Evolutionary conservation across 2,329 filamentous ascomycete genomes (phyloP).

Genomic region (Aspergillus sp.): DNA sequence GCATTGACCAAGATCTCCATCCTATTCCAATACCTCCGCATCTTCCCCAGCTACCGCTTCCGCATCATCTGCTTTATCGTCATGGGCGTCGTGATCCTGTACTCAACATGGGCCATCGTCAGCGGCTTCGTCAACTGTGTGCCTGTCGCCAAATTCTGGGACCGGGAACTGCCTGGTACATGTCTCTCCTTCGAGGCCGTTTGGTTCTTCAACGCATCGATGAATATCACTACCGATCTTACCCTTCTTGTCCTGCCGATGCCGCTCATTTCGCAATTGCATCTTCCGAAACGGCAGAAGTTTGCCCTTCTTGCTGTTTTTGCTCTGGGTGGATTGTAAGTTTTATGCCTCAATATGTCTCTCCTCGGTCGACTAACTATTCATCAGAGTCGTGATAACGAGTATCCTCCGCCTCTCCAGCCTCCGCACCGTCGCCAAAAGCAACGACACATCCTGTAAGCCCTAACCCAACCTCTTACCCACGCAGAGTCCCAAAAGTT

Average conservation of each 20-base stretch:
- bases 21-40: constrained; percentile 52
- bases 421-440: constrained; percentile 29
- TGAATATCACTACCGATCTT: constrained; percentile 51
- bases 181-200: constrained; percentile 47
- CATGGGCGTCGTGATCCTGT: constrained; percentile 35
- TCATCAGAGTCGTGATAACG: constrained; percentile 35
- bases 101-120: constrained; percentile 40
- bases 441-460: constrained; percentile 35
- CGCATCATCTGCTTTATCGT: constrained; percentile 41
- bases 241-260: constrained; percentile 48
- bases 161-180: constrained; percentile 36
- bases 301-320: constrained; percentile 48
- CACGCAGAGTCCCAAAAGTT: not conserved
- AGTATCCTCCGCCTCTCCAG: constrained; percentile 37
- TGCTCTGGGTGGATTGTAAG: constrained; percentile 46
- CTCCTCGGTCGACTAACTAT: not conserved
- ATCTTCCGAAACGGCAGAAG: constrained; percentile 49
- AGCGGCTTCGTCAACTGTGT: constrained; percentile 48
- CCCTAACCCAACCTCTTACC: not conserved
- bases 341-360: not conserved
- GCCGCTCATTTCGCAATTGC: constrained; percentile 45
- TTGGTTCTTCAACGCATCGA: constrained; percentile 48
- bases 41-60: constrained; percentile 42
- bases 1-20: constrained; percentile 50
- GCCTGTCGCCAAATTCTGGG: constrained; percentile 49